Evolutionary conservation across 352 stramenopile species (phyloP).

Genomic region (Phytophthora boehmeriae): DNA sequence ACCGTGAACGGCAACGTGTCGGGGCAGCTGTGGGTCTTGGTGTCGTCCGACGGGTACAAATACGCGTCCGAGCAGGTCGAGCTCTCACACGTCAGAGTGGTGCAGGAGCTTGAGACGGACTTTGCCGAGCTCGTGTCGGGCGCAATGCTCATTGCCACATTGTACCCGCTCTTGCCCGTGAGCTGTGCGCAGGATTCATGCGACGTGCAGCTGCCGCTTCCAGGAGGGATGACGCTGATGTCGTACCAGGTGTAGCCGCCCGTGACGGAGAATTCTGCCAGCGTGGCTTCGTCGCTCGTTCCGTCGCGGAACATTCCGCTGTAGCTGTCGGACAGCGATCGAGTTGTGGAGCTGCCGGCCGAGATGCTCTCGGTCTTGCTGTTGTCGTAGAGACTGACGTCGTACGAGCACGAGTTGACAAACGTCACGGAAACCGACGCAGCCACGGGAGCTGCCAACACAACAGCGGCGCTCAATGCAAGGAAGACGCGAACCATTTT

Average conservation of each 20-base stretch:
- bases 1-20: slow-evolving; percentile 42
- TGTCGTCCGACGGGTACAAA: slow-evolving; percentile 53
- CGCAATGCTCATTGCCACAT: slow-evolving; percentile 49
- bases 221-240: slow-evolving; percentile 61
- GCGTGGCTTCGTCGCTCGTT: slow-evolving; percentile 42
- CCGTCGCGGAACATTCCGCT: slow-evolving; percentile 67
- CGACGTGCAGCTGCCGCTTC: slow-evolving; percentile 48
- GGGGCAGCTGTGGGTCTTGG: slow-evolving; percentile 57
- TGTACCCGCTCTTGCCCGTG: slow-evolving; percentile 61
- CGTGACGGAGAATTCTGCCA: slow-evolving; percentile 53
- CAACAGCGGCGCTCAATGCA: slow-evolving; percentile 35
- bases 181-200: slow-evolving; percentile 47
- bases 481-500: slow-evolving; percentile 56
- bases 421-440: slow-evolving; percentile 53
- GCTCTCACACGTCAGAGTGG: slow-evolving; percentile 34
- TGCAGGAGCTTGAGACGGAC: slow-evolving; percentile 28
- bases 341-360: slow-evolving; percentile 35
- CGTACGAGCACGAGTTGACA: slow-evolving; percentile 52
- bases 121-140: slow-evolving; percentile 32
- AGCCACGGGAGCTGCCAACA: slow-evolving; percentile 32
- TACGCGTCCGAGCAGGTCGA: slow-evolving; percentile 48
- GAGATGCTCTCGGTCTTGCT: slow-evolving; percentile 46
- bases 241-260: slow-evolving; percentile 58
- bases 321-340: slow-evolving; percentile 40
- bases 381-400: slow-evolving; percentile 66